These are phyloP conservation scores for Starmera caribaea DNA, from an alignment of 805 yeast species.

Conservation along the genomic window DNA sequence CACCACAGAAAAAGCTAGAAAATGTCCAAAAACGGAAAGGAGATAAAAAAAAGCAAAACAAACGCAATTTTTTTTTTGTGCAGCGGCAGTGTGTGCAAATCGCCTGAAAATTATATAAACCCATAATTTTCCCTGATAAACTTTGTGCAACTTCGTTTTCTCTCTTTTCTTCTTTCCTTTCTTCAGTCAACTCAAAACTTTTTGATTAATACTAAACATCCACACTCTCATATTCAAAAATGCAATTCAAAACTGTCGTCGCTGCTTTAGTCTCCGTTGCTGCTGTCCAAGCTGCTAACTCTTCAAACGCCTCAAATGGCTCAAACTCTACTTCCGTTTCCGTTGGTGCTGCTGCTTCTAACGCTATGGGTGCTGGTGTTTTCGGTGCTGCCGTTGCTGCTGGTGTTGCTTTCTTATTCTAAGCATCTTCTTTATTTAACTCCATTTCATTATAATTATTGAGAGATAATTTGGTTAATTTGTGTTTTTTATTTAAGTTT, in stretches of 20 bases:
- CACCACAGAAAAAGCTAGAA: no score
- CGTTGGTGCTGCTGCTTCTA: constrained; percentile 39
- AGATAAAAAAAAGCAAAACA: no score
- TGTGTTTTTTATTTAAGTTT: neutral
- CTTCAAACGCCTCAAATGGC: constrained; percentile 22
- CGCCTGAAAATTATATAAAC: no score
- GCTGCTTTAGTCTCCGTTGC: constrained; percentile 63
- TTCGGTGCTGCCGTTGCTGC: constrained; percentile 82
- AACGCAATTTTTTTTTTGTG: no score
- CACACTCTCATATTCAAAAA: constrained; percentile 17
- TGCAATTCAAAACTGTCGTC: constrained; percentile 67
- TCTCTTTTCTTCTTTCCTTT: no score
- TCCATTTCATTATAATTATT: constrained; percentile 1
- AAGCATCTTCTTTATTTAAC: constrained; percentile 13
- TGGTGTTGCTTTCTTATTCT: constrained; percentile 51
- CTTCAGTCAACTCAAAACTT: no score
- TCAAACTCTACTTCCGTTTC: constrained; percentile 37
- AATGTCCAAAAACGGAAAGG: no score
- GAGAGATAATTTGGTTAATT: neutral
- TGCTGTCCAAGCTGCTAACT: constrained; percentile 56
- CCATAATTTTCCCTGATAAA: no score
- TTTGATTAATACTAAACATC: no score
- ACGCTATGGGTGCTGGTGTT: constrained; percentile 60
- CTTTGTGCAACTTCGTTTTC: no score
- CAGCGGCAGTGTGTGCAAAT: no score